Evolutionary conservation across 345 rosid species (phyloP).

Genomic region (Carallia brachiata): DNA sequence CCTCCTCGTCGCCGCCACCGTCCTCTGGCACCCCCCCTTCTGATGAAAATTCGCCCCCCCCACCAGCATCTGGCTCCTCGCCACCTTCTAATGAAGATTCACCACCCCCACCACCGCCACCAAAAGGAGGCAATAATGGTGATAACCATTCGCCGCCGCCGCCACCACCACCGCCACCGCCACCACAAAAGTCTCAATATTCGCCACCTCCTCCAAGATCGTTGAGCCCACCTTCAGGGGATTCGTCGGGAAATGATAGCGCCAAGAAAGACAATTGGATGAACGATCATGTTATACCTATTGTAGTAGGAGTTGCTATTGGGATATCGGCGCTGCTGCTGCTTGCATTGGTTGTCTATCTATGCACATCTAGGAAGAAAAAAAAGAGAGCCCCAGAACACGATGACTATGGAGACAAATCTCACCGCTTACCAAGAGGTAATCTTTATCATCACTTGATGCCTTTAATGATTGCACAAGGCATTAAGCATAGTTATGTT

Average conservation of each 20-base stretch:
- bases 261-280: not conserved
- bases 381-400: conserved; percentile 37
- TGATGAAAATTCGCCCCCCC: conserved; percentile 8
- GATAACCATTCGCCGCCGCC: conserved; percentile 12
- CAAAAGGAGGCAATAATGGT: not conserved
- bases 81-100: not conserved
- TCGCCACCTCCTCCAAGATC: conserved; percentile 33
- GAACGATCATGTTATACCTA: conserved; percentile 1
- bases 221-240: conserved; percentile 15
- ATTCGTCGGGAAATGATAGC: conserved; percentile 6
- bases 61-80: conserved; percentile 34
- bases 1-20: conserved; percentile 16
- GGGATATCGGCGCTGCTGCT: conserved; percentile 41
- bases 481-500: no score
- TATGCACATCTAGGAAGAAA: conserved; percentile 47
- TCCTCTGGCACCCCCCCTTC: conserved; percentile 1
- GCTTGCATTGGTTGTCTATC: conserved; percentile 33
- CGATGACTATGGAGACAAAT: conserved; percentile 35
- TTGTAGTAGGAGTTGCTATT: conserved; percentile 39
- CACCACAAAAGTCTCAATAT: conserved; percentile 17
- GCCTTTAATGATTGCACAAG: no score
- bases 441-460: not conserved
- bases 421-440: conserved; percentile 8
- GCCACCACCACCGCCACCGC: conserved; percentile 43
- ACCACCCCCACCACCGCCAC: conserved; percentile 27